These are phyloP conservation scores for Daldinia loculata DNA, from an alignment of 495 filamentous ascomycete genomes.

Conservation along the genomic window DNA sequence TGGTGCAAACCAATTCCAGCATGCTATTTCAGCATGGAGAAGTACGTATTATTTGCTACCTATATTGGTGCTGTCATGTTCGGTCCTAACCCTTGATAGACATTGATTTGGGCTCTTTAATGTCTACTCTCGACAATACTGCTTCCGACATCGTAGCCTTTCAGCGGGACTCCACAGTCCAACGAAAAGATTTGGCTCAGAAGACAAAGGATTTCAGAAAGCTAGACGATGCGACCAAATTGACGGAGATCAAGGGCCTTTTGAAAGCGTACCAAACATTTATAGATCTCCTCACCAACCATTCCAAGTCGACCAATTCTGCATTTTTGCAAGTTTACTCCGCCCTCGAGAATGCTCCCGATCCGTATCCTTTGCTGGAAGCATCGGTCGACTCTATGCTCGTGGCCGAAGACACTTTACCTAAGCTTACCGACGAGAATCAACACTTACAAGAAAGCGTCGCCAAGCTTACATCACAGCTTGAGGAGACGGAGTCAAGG, in stretches of 20 bases:
- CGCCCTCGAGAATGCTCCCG: slow-evolving; percentile 90
- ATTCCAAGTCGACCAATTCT: slow-evolving; percentile 89
- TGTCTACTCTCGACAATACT: slow-evolving; percentile 87
- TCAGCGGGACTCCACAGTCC: slow-evolving; percentile 90
- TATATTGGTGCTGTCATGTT: slow-evolving; percentile 12
- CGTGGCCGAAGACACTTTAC: slow-evolving; percentile 87
- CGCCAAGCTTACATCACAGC: slow-evolving; percentile 82
- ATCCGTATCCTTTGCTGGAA: slow-evolving; percentile 96
- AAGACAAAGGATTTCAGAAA: slow-evolving; percentile 99
- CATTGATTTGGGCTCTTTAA: slow-evolving; percentile 85
- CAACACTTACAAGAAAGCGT: slow-evolving; percentile 83
- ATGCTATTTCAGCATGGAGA: slow-evolving; percentile 94
- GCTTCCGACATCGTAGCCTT: slow-evolving; percentile 92
- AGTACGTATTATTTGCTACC: slow-evolving; percentile 63
- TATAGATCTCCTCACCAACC: slow-evolving; percentile 93
- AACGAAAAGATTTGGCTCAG: slow-evolving; percentile 95
- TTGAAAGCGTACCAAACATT: slow-evolving; percentile 98
- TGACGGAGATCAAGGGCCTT: slow-evolving; percentile 85
- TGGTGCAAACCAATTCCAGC: slow-evolving; percentile 90
- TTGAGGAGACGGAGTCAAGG: slow-evolving; percentile 83
- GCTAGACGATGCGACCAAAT: slow-evolving; percentile 87
- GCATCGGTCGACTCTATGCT: slow-evolving; percentile 94
- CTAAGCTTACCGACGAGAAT: slow-evolving; percentile 86
- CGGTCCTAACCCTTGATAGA: slow-evolving; percentile 62
- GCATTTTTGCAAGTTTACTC: slow-evolving; percentile 93